Evolutionary conservation across 768 basidiomycete genomes (phyloP).

Genomic region (Tricholoma sp.): DNA sequence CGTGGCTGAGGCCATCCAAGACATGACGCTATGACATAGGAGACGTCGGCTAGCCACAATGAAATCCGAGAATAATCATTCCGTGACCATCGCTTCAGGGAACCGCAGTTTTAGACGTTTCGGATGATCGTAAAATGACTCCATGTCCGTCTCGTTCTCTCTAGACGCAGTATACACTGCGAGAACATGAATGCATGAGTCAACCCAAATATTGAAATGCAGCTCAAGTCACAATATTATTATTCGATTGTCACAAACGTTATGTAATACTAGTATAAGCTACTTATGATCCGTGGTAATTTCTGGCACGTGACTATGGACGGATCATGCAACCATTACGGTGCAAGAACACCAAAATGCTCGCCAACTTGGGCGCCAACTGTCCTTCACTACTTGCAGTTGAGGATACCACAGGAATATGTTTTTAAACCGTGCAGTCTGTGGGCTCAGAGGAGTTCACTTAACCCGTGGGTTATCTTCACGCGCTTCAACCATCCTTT

Average conservation of each 20-base stretch:
- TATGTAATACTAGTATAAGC: too few species aligned
- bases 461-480: constrained; percentile 53
- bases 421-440: constrained; percentile 22
- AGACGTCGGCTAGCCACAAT: background rate
- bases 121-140: background rate
- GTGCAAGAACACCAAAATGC: too few species aligned
- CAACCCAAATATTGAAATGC: background rate
- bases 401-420: constrained; percentile 9
- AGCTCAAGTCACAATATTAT: background rate
- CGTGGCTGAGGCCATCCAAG: background rate
- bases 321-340: background rate
- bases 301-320: background rate
- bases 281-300: too few species aligned
- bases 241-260: background rate
- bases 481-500: constrained; percentile 65
- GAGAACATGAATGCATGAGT: background rate
- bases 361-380: too few species aligned
- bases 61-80: background rate
- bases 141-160: background rate
- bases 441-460: constrained; percentile 6
- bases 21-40: too few species aligned
- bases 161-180: too few species aligned
- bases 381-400: too few species aligned
- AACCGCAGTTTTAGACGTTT: background rate
- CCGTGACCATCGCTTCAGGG: background rate